Evolutionary conservation across 2,329 filamentous ascomycete species (phyloP), one percentile per base, ranked within the genome.

Genomic region (Chaetoscypha palmicola): DNA sequence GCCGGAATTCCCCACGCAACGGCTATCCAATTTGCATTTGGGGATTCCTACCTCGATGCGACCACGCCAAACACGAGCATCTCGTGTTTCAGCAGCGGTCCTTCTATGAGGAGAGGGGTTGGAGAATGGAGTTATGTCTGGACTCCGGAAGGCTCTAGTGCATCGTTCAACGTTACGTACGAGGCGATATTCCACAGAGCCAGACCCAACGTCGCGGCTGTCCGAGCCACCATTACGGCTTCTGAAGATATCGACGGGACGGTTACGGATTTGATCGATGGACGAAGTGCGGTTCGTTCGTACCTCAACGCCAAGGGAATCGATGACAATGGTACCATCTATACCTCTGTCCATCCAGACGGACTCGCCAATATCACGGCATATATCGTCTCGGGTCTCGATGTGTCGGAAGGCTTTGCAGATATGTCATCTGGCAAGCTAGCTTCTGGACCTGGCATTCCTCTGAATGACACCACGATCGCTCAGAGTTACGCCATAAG

Each of bases 1-100:
- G 76, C 74, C 40, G 83, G 83, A 19, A 72, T 88, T 12, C 83
- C 83, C 5, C 82, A 86, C 58, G 83, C 80, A 71, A 71, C 71
- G 20, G 77, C 75, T 1, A 63, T 84, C 28, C 61, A 79, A 26
- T 66, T 84, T 14, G 70, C 78, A 41, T 63, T 76, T 2, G 73
- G 72, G 2, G 67, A 72, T 43, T 68, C 68, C 19, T 70, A 75
- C 37, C 66, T 87, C 23, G 73, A 82, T 64, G 76, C 81, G 2
- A 76, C 69, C 0, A 78, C 81, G 2, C 68, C 76, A 36, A 72
- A 69, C 23, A 64, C 64, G 0, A 75, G 79, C 11, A 75, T 88
- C 43, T 72, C 70, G 3, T 65, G 75, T 47, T 87, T 84, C 57
- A 63, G 60, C 10, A 78, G 81, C 0, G 76, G 71, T 0, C 69